A percentile compares a stretch with the other conserved stretches of the same genome.
phyloP scores from a whole-genome alignment of 225 moss, liverwort and hornwort genomes.

The Pseudisothecium myosuroides region DNA sequence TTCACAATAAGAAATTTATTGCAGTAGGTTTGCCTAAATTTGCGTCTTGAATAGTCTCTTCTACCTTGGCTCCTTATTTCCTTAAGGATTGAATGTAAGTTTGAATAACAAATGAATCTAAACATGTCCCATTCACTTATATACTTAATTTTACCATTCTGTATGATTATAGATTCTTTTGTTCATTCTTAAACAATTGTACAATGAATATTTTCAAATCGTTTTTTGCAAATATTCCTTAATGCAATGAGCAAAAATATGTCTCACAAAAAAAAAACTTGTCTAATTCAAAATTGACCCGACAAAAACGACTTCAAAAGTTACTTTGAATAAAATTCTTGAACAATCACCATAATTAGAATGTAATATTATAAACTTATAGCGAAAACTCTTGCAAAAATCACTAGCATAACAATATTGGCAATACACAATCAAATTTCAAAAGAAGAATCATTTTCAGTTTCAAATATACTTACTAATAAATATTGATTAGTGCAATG shows the following conservation, averaged over 20 bases:
- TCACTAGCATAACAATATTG: background rate
- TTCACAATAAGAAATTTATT: background rate
- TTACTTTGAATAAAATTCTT: background rate
- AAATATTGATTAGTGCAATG: background rate
- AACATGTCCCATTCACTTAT: background rate
- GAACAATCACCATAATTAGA: background rate
- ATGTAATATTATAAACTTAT: background rate
- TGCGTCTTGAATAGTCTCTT: background rate
- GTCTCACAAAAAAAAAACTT: background rate
- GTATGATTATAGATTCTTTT: background rate
- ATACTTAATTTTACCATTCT: background rate
- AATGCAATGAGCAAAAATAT: background rate
- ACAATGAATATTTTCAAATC: background rate
- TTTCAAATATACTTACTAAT: background rate
- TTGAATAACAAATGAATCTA: background rate
- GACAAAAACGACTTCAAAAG: background rate
- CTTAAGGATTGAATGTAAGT: accelerated
- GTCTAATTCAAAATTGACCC: background rate
- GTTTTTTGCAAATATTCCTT: background rate
- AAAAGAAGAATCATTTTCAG: no score
- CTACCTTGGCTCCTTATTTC: background rate
- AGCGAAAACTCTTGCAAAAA: background rate
- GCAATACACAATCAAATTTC: background rate
- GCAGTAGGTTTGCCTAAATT: background rate
- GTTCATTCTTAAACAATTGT: background rate